A percentile compares a stretch with the other conserved stretches of the same genome.
These are phyloP conservation scores for Selaginella moellendorffii DNA, from an alignment of 75 land plant genomes.

Conservation along the genomic window DNA sequence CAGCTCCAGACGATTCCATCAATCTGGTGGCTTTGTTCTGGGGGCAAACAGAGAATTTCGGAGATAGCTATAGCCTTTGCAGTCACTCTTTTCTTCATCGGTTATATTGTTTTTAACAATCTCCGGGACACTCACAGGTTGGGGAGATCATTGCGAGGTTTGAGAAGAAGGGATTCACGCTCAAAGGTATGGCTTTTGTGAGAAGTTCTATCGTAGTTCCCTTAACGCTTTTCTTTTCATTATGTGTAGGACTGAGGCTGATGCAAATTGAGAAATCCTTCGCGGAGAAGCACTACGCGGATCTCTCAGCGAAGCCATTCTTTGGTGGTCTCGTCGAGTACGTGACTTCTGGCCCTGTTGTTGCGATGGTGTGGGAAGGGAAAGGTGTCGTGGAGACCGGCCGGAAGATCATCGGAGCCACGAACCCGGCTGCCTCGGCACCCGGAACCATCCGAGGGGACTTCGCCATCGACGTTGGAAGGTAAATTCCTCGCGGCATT, in stretches of 20 bases:
- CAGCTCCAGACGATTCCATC: background rate
- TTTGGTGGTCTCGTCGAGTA: constrained; percentile 65
- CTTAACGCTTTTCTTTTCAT: background rate
- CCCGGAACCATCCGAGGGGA: background rate
- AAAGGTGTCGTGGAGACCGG: background rate
- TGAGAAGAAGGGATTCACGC: constrained; percentile 65
- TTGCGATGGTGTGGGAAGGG: constrained; percentile 43
- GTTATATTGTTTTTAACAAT: no score
- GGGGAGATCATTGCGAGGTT: constrained; percentile 57
- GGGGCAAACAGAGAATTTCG: background rate
- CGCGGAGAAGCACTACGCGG: constrained; percentile 91
- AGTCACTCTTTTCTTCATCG: background rate
- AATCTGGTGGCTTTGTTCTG: constrained; percentile 2
- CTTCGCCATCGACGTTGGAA: background rate
- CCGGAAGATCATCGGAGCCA: background rate
- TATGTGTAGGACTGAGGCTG: constrained; percentile 32
- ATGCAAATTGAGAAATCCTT: constrained; percentile 47
- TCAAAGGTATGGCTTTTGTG: constrained; percentile 29
- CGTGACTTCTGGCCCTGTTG: constrained; percentile 83
- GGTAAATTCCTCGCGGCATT: no score
- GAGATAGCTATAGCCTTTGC: background rate
- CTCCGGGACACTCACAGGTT: constrained; percentile 33
- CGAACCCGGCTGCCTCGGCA: background rate
- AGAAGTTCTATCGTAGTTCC: background rate
- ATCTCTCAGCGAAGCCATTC: constrained; percentile 72